Percentiles rank a stretch among this genome's conserved stretches.
Evolutionary conservation across 305 asterid species (phyloP).

Genomic region (Stenogyne calaminthoides): DNA sequence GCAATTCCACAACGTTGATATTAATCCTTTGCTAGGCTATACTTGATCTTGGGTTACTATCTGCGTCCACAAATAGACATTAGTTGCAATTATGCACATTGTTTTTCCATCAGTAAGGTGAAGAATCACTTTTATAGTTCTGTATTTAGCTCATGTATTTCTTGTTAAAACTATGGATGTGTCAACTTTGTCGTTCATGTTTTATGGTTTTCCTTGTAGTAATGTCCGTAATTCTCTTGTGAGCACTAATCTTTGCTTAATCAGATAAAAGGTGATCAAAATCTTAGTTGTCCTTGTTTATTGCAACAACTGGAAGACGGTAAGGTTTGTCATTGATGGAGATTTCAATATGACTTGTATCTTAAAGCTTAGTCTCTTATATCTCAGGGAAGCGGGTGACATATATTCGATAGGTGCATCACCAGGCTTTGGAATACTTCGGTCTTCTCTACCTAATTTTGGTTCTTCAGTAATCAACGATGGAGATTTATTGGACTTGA

Average conservation of each 20-base stretch:
- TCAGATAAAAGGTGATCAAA: too few species aligned
- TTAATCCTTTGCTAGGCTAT: neutral
- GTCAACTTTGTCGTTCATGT: too few species aligned
- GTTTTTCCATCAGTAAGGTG: neutral
- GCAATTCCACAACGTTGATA: neutral
- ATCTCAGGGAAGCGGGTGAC: constrained; percentile 64
- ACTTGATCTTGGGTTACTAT: neutral
- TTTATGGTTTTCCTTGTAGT: too few species aligned
- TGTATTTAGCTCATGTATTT: neutral
- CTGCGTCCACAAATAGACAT: neutral
- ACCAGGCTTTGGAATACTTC: constrained; percentile 48
- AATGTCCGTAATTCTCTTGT: too few species aligned
- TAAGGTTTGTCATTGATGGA: too few species aligned
- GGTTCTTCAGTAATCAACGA: constrained; percentile 28
- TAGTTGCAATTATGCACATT: neutral
- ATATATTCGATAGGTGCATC: constrained; percentile 62
- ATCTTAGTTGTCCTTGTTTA: too few species aligned
- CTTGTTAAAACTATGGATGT: too few species aligned
- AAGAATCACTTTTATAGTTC: neutral
- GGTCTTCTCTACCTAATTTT: constrained; percentile 32
- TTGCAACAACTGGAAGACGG: too few species aligned
- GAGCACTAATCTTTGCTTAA: too few species aligned
- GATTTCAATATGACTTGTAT: neutral
- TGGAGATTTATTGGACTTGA: constrained; percentile 31
- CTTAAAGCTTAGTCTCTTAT: neutral